Base-by-base conservation (phyloP, 768 basidiomycete genomes). In the Piloderma croceum region DNA sequence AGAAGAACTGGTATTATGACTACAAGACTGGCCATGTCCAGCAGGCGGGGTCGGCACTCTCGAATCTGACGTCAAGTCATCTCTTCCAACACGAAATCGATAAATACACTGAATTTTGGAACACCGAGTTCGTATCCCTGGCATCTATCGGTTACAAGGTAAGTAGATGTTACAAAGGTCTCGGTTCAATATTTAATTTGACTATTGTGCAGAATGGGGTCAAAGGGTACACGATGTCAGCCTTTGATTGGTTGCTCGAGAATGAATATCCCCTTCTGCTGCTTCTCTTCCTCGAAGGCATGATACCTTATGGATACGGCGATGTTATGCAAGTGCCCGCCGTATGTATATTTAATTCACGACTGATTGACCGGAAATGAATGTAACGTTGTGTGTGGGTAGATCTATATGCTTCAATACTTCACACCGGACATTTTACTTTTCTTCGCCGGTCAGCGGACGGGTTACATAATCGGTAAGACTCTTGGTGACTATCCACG, bases 351-450 rank as follows among this genome's bases (percentile, higher is more conserved):
- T 15, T 4, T n/a, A 3, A 17, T 19, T 6, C 19, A n/a, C n/a
- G n/a, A n/a, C n/a, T n/a, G n/a, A n/a, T n/a, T n/a, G n/a, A n/a
- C n/a, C n/a, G n/a, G n/a, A n/a, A n/a, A n/a, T n/a, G n/a, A n/a
- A n/a, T n/a, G n/a, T n/a, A n/a, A n/a, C n/a, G n/a, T n/a, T n/a
- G n/a, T n/a, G n/a, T n/a, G n/a, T n/a, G n/a, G n/a, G 7, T 19
- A 42, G 41, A 20, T 42, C 22, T 42, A 42, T 21, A 31, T 31
- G 5, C 41, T 42, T 15, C 41, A 42, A 34, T 36, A 36, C 24
- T 19, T 42, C 13, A 42, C 41, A 33, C 41, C 41, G 11, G 41
- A 42, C 13, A 36, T 42, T 7, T 27, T 42, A 15, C 21, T 20
- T 6, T 35, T 25, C 25, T 36, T 36, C 17, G 15, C 34, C n/a